Percentiles rank a stretch among this genome's conserved stretches.
Evolutionary conservation across 345 rosid species (phyloP).

Genomic region (Gossypium stocksii): DNA sequence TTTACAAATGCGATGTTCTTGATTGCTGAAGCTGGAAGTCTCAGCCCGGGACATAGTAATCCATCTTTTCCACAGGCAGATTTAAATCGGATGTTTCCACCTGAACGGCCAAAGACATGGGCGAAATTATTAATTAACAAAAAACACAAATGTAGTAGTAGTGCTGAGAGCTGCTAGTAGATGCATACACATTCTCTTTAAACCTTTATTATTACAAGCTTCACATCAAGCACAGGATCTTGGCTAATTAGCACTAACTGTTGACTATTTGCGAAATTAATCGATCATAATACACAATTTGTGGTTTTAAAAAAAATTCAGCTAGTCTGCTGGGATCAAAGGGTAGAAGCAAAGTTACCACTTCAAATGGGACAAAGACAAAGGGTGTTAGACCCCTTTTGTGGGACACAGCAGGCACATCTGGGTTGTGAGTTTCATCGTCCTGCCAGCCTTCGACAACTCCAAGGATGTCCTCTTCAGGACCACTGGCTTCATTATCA

Average conservation of each 20-base stretch:
- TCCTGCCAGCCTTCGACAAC: conserved; percentile 71
- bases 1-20: conserved; percentile 12
- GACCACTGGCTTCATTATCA: conserved; percentile 45
- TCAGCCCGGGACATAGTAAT: conserved; percentile 78
- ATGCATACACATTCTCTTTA: background rate
- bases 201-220: background rate
- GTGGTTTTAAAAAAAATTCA: background rate
- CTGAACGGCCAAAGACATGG: conserved; percentile 23
- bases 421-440: conserved; percentile 77
- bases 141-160: background rate
- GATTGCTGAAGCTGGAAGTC: background rate
- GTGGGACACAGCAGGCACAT: conserved; percentile 81
- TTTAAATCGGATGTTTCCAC: conserved; percentile 77
- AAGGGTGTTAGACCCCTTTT: conserved; percentile 84
- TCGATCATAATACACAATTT: background rate
- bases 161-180: background rate
- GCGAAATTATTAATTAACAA: background rate
- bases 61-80: conserved; percentile 94
- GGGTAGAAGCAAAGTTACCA: conserved; percentile 39
- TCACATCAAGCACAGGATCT: too few relatives aligned
- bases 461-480: conserved; percentile 70
- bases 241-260: background rate
- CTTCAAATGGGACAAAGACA: conserved; percentile 88
- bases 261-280: background rate
- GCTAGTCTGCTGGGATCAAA: background rate